Conservation (phyloP, 495 filamentous ascomycete species). For the Xylaria cubensis region DNA sequence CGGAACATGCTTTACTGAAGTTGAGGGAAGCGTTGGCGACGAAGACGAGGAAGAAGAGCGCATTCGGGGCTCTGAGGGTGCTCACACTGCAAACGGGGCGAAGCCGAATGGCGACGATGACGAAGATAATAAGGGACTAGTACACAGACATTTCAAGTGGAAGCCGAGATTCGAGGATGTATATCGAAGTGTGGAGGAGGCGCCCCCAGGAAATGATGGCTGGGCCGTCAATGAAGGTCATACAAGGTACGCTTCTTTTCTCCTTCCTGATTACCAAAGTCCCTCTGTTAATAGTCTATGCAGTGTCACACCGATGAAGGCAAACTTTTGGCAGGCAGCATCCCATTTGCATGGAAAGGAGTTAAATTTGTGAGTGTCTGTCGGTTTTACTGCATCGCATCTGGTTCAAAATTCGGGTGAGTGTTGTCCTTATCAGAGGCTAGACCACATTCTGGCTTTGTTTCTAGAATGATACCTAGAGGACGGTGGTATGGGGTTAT, state of each 20-base stretch:
- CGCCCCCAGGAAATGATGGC: slow-evolving; percentile 86
- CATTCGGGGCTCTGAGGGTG: slow-evolving; percentile 66
- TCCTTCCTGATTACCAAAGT: background rate
- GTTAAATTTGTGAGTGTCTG: slow-evolving; percentile 85
- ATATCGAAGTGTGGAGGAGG: slow-evolving; percentile 79
- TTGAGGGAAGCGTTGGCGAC: slow-evolving; percentile 65
- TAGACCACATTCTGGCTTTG: slow-evolving; percentile 32
- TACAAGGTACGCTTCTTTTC: slow-evolving; percentile 69
- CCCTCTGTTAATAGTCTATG: slow-evolving; percentile 17
- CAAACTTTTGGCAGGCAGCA: slow-evolving; percentile 88
- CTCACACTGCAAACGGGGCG: slow-evolving; percentile 1
- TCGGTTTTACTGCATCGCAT: slow-evolving; percentile 43
- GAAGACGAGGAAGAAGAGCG: slow-evolving; percentile 69
- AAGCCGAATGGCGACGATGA: slow-evolving; percentile 31
- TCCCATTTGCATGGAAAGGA: slow-evolving; percentile 66
- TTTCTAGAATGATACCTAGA: slow-evolving; percentile 31
- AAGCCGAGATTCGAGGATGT: slow-evolving; percentile 86
- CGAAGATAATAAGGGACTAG: slow-evolving; percentile 49
- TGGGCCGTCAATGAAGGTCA: slow-evolving; percentile 90
- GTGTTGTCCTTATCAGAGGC: slow-evolving; percentile 8
- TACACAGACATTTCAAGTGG: slow-evolving; percentile 93
- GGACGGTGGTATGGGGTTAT: background rate
- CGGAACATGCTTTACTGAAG: slow-evolving; percentile 84
- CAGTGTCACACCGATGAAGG: slow-evolving; percentile 88
- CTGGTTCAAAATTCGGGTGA: slow-evolving; percentile 34